A percentile compares a stretch with the other conserved stretches of the same genome.
These are phyloP conservation scores for Cudoniella acicularis DNA, from an alignment of 495 filamentous ascomycete genomes.

Conservation along the genomic window DNA sequence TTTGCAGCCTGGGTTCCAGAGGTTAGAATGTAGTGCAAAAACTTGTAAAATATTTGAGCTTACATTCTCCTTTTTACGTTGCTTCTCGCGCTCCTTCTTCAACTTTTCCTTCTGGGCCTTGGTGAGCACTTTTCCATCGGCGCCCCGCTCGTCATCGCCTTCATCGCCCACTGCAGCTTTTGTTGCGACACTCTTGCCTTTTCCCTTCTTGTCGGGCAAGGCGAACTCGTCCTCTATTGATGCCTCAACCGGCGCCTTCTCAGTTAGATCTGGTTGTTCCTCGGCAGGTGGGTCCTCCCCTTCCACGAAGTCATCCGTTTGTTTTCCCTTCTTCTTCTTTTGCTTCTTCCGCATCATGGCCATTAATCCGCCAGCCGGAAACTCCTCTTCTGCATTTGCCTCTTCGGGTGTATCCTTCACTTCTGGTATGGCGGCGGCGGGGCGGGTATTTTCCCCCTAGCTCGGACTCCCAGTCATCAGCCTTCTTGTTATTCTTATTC, in stretches of 20 bases:
- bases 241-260: constrained; percentile 80
- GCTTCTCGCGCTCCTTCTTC: constrained; percentile 94
- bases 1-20: constrained; percentile 59
- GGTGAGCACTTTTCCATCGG: constrained; percentile 66
- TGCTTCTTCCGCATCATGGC: constrained; percentile 84
- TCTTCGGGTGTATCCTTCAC: constrained; percentile 42
- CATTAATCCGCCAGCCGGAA: constrained; percentile 67
- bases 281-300: constrained; percentile 57
- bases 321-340: constrained; percentile 91
- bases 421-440: constrained; percentile 43
- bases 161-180: constrained; percentile 43
- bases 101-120: constrained; percentile 97
- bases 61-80: constrained; percentile 88
- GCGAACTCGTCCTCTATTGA: constrained; percentile 84
- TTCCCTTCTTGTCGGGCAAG: constrained; percentile 86
- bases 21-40: constrained; percentile 16
- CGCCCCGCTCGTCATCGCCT: constrained; percentile 54
- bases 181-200: constrained; percentile 64
- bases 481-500: constrained; percentile 82
- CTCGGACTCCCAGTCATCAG: constrained; percentile 97
- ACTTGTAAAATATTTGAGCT: constrained; percentile 14
- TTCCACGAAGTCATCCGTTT: constrained; percentile 67
- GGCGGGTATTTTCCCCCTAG: constrained; percentile 74
- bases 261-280: constrained; percentile 47
- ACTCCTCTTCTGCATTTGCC: constrained; percentile 42